Evolutionary conservation across 2,329 filamentous ascomycete genomes (phyloP).

Genomic region (Daldinia sp.): DNA sequence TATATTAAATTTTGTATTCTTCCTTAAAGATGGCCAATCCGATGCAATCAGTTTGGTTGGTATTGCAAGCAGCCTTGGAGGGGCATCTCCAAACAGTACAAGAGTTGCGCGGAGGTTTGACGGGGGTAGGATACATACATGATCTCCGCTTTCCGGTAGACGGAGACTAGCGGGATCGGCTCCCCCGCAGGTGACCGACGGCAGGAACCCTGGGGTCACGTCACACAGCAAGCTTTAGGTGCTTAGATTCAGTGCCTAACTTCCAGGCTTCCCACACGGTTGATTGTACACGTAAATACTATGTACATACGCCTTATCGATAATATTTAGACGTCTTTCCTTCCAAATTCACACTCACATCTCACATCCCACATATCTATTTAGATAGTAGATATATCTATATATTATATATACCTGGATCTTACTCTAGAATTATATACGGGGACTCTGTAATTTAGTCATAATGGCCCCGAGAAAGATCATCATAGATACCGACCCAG

Average conservation of each 20-base stretch:
- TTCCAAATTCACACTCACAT: not conserved
- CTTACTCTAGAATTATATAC: not conserved
- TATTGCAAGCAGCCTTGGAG: not conserved
- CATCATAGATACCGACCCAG: slow-evolving; percentile 95
- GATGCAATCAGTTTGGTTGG: not conserved
- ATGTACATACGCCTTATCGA: not conserved
- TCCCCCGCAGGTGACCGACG: slow-evolving; percentile 42
- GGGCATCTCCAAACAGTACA: not conserved
- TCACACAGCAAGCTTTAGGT: not conserved
- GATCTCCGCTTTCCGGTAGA: slow-evolving; percentile 21
- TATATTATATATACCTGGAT: not conserved
- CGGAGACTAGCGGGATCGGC: slow-evolving; percentile 29
- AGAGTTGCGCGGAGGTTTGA: not conserved
- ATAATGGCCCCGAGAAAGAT: slow-evolving; percentile 75
- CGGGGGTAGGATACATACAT: not conserved
- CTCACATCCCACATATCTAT: no score
- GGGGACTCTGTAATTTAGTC: not conserved
- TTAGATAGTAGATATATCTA: not conserved
- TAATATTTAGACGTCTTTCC: not conserved
- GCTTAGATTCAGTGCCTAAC: not conserved
- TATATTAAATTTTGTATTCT: not conserved
- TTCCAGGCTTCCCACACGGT: no score
- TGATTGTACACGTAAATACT: no score
- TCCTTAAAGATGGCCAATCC: not conserved
- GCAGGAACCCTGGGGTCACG: slow-evolving; percentile 11